Percentiles rank a stretch among this genome's conserved stretches.
phyloP scores from a whole-genome alignment of 257 asterid species.

The Petunia secreta region DNA sequence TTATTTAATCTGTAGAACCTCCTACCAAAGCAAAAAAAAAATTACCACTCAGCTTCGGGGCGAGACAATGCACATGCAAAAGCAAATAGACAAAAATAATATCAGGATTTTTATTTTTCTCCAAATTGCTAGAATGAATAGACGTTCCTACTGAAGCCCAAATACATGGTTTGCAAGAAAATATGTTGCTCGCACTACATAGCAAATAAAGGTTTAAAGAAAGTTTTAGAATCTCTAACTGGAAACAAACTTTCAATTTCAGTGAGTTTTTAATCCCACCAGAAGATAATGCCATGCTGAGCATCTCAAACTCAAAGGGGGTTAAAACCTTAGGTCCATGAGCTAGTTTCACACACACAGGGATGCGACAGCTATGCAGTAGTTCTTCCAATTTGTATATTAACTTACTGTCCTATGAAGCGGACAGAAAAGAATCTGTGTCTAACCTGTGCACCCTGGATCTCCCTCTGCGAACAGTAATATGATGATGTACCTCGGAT shows the following conservation, averaged over 20 bases:
- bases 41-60: conserved; percentile 13
- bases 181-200: background rate
- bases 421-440: background rate
- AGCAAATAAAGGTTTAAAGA: background rate
- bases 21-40: conserved; percentile 41
- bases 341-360: background rate
- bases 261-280: background rate
- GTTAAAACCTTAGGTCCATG: background rate
- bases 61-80: background rate
- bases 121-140: background rate
- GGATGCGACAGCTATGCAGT: background rate
- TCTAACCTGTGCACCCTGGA: conserved; percentile 81
- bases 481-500: conserved; percentile 76
- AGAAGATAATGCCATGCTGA: no score
- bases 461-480: conserved; percentile 60
- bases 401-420: conserved; percentile 14
- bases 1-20: conserved; percentile 51
- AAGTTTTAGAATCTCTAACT: background rate
- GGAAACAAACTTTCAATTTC: background rate
- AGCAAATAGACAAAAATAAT: background rate
- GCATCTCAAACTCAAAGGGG: conserved; percentile 8
- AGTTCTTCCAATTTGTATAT: conserved; percentile 12
- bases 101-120: background rate
- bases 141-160: background rate
- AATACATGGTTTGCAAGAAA: background rate